phyloP scores from a whole-genome alignment of 371 early-diverging fungal genomes.

The Mortierella sp. region DNA sequence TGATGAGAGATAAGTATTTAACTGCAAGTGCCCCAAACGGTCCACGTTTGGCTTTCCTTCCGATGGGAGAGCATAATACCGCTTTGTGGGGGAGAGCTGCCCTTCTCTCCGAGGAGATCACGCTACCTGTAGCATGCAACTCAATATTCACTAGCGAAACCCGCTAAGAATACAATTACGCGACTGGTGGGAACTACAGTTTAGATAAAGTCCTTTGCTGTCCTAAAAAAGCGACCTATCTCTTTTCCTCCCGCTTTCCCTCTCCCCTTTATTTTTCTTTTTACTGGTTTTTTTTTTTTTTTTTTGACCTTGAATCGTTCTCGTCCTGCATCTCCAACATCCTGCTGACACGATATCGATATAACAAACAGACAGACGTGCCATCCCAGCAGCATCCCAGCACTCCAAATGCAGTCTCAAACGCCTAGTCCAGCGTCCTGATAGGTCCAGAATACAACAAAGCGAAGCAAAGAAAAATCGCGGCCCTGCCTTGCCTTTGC shows the following conservation, averaged over 20 bases:
- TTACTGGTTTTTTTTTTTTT: not conserved
- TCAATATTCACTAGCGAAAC: not conserved
- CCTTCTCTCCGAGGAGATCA: not conserved
- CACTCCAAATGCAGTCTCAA: not conserved
- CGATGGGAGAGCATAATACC: not conserved
- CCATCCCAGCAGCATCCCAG: not conserved
- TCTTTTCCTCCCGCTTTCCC: not conserved
- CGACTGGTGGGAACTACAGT: not conserved
- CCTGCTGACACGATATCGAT: conserved; percentile 8
- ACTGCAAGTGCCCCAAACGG: not conserved
- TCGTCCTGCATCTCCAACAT: conserved; percentile 20
- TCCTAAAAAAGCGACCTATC: not conserved
- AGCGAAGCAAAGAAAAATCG: not conserved
- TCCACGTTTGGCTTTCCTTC: not conserved
- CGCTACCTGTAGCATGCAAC: not conserved
- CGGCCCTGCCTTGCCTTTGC: conserved; percentile 5
- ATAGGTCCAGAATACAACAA: not conserved
- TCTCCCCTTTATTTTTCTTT: not conserved
- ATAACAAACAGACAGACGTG: not conserved
- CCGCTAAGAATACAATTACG: not conserved
- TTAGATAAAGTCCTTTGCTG: not conserved
- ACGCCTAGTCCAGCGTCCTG: not conserved
- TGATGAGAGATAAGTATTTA: not conserved
- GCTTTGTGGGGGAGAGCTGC: not conserved
- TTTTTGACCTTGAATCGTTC: not conserved